Base-by-base conservation (phyloP, 164 flowering plant genomes). In the Vitis rotundifolia region DNA sequence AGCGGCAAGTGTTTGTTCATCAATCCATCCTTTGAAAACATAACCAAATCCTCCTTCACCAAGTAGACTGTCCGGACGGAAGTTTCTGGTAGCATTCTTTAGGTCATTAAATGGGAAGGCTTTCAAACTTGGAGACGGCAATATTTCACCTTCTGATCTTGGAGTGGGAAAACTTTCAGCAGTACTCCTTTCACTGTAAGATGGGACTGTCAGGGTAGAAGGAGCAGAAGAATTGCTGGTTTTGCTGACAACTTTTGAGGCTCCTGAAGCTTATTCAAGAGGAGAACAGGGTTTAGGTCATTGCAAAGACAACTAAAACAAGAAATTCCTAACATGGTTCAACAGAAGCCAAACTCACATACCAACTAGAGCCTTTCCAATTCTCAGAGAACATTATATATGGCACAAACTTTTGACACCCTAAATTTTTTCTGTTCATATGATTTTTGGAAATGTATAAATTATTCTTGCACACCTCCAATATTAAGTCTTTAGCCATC, bases 1-100 rank as follows among this genome's bases (percentile, higher is more conserved):
- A 71, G 98, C 84, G 15, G 89, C 62, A 26, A 87, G 76, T 5
- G 89, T 87, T 63, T 87, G 82, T 67, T 89, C 86, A 80, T 90
- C 94, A 58, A 93, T 82, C 98, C 98, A 93, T 68, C 98, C 98
- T 72, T 93, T 93, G 71, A 73, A 93, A 63, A 93, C 97, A 82
- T 69, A 87, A 47, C 98, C 97, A 76, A 91, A 93, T 37, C 95
- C 98, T 57, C 98, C 98, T 84, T 93, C 92, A 29, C 97, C 97
- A 15, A 93, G 81, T 70, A 93, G 93, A 69, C 89, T 88, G 52
- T 88, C 96, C 0, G 97, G 87, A 3, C 91, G 87, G 69, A 93
- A 93, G 70, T 91, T 91, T 78, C 87, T 83, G 2, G 98, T 91
- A 64, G 98, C 98, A 73, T 67, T 87, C 78, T 73, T 89, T 1